Evolutionary conservation across 1,139 yeast genomes (phyloP), one percentile per base, ranked within the genome.

Genomic region (Geotrichum carabidarum): DNA sequence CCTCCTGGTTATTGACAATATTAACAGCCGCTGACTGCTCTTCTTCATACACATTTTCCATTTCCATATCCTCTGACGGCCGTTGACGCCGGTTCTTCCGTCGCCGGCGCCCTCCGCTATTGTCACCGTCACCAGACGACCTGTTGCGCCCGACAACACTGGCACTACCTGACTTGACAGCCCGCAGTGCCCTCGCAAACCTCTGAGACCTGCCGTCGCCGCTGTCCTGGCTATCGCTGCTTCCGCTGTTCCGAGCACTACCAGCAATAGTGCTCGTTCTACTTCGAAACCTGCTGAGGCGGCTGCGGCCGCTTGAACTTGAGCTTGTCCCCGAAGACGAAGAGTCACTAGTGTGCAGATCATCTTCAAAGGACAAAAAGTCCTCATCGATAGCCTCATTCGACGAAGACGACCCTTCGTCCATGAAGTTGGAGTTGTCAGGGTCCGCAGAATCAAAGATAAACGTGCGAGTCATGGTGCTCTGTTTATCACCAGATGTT

Each of bases 371-470:
- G 37, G 44, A 27, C 31, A 51, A 5, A 35, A 48, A 40, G 27
- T 44, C 42, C 36, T 50, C 37, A 15, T 51, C 53, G 22, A 48
- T 17, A 22, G 44, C 51, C 40, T 49, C 55, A 4, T 50, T 48
- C 3, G 48, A 34, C 8, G 46, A 42, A 15, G 45, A 37, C 37
- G 55, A 30, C 11, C 42, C 51, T 6, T 56, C 56, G 34, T 57
- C 55, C 1, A 51, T 50, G 22, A 53, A 35, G 15, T 48, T 48
- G 35, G 53, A 55, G 36, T 44, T 46, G 31, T 56, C 53, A 1
- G 57, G 56, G 22, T 58, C 59, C 7, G 54, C 57, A n/a, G 60
- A 58, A 18, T 56, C 59, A 37, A 56, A 56, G 14, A 56, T 48
- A 34, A 50, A 48, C 8, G 57, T 50, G 34, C 55, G 46, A 14